A percentile compares a stretch with the other conserved stretches of the same genome.
Evolutionary conservation across 2,329 filamentous ascomycete species (phyloP).

Genomic region (Fusarium chlamydosporum): DNA sequence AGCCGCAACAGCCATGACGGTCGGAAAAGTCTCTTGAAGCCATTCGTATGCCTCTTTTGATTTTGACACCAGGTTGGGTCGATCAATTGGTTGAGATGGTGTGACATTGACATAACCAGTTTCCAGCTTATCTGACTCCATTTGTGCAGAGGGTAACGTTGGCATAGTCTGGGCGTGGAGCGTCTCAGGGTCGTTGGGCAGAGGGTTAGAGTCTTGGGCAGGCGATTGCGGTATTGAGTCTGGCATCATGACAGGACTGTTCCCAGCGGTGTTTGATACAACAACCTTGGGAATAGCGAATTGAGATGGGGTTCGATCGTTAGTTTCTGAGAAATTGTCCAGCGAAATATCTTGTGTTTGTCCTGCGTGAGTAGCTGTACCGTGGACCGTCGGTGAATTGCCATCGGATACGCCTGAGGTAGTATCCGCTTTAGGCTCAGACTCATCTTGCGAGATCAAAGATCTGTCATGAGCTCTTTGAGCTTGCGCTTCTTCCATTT

Average conservation of each 20-base stretch:
- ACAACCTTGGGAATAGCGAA: conserved; percentile 7
- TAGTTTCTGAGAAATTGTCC: background rate
- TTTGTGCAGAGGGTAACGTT: background rate
- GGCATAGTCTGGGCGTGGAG: background rate
- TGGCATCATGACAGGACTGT: conserved; percentile 18
- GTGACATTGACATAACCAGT: background rate
- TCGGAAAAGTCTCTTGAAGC: conserved; percentile 79
- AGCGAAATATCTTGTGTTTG: conserved; percentile 11
- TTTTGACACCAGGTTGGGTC: conserved; percentile 67
- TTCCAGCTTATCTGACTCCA: conserved; percentile 2
- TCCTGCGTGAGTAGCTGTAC: background rate
- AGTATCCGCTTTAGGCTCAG: background rate
- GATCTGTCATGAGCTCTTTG: conserved; percentile 14
- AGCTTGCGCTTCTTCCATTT: conserved; percentile 35
- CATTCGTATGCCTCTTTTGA: conserved; percentile 64
- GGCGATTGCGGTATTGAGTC: conserved; percentile 14
- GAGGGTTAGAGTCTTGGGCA: background rate
- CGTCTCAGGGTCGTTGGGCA: background rate
- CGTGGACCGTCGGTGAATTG: background rate
- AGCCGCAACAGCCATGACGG: conserved; percentile 72
- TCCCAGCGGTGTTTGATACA: conserved; percentile 9
- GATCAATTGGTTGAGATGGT: conserved; percentile 15
- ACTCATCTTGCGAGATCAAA: background rate
- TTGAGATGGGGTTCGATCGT: background rate
- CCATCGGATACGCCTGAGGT: background rate